Conservation (phyloP, 225 moss, liverwort and hornwort species). For the Ulota crispa region DNA sequence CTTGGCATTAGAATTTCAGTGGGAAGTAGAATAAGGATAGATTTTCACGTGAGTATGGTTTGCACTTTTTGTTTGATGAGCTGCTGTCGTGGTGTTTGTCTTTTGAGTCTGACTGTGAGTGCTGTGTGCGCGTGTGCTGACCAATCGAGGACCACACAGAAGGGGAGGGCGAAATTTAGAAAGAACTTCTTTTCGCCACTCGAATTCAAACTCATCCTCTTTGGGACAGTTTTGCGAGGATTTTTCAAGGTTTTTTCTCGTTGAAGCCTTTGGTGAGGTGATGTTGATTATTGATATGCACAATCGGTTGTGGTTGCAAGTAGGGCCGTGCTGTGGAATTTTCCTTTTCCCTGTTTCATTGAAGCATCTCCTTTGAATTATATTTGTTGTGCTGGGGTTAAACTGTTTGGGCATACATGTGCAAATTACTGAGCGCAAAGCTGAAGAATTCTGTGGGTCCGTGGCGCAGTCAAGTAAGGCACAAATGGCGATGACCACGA, state of each 20-base stretch:
- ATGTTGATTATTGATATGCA: neutral
- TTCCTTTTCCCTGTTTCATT: neutral
- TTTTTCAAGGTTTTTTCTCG: neutral
- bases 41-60: neutral
- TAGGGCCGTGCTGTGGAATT: neutral
- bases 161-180: neutral
- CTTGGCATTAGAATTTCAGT: neutral
- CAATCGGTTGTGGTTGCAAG: neutral
- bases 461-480: neutral
- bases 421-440: neutral
- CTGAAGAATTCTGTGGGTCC: neutral
- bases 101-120: neutral
- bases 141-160: neutral
- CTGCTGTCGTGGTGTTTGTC: neutral
- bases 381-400: neutral
- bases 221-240: neutral
- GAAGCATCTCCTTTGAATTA: neutral
- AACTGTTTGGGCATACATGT: neutral
- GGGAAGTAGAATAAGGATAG: neutral
- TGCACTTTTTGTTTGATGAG: neutral
- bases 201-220: too few relatives aligned
- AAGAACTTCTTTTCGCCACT: neutral
- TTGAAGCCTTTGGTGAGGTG: neutral
- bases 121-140: neutral
- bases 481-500: rapidly evolving